phyloP scores from a whole-genome alignment of 176 grass and related monocot genomes.

The Carex cristatella region DNA sequence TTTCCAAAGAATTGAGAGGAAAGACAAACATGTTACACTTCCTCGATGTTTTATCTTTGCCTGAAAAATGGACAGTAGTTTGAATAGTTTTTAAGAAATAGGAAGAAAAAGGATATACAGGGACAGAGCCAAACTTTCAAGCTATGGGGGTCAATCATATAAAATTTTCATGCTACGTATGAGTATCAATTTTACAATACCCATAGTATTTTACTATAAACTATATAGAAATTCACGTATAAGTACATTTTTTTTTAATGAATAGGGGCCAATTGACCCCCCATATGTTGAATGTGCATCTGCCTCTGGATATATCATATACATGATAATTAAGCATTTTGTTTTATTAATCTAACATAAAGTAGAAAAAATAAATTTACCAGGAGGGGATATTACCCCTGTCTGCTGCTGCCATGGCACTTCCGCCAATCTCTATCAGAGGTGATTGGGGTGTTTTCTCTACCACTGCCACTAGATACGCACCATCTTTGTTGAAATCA shows the following conservation, averaged over 20 bases:
- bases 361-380: conserved; percentile 9
- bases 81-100: neutral
- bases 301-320: no score
- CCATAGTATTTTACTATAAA: no score
- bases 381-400: conserved; percentile 86
- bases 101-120: neutral
- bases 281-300: no score
- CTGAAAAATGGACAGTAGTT: neutral
- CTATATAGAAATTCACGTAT: no score
- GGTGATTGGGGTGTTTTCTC: conserved; percentile 75
- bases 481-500: conserved; percentile 84
- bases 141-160: no score
- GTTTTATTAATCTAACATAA: neutral
- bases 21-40: neutral
- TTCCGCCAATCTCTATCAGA: conserved; percentile 88
- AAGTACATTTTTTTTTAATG: no score
- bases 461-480: conserved; percentile 70
- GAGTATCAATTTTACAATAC: no score
- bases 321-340: neutral
- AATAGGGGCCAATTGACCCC: no score
- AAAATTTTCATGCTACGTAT: no score
- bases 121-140: no score
- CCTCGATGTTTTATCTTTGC: neutral
- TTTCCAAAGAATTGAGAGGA: neutral
- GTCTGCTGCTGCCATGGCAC: conserved; percentile 86